Base-by-base conservation (phyloP, 306 rosid genomes). In the Cicer cuneatum region DNA sequence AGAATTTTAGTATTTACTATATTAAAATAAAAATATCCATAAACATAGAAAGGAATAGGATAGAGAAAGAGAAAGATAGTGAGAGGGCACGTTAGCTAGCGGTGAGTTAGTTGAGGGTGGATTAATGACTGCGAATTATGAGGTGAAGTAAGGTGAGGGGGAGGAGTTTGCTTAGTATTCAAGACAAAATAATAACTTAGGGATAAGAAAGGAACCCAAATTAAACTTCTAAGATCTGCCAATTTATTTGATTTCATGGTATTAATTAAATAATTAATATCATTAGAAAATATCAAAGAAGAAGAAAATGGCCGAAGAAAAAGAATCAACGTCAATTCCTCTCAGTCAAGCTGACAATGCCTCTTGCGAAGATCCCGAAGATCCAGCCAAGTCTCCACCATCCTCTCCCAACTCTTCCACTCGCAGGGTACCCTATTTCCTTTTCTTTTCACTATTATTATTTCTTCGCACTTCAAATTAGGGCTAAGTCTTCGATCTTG, bases 351-450 rank as follows among this genome's bases (percentile, higher is more conserved):
- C 83, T 39, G 92, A 89, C 8, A 89, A 86, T 84, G 84, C 69
- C 35, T 87, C 87, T 11, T 81, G 68, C 42, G 87, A 71, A 1
- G 98, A 92, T 87, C 96, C 96, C 78, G 96, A 93, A 77, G 97
- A 90, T 85, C 97, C 97, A 11, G 89, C 89, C 66, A 93, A 90
- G 78, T 83, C 92, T 73, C 90, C 96, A 0, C 93, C 97, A 0
- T 62, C 38, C 37, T 90, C 97, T 29, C 91, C 98, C 48, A 90
- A 90, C 57, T 89, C 93, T 42, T 89, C 97, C 66, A 93, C 98
- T 76, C 98, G 96, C 53, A 86, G 85, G 98, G 98, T 92, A 5
- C 78, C 1, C 21, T 54, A 49, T 66, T 24, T 7, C 75, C 62
- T 18, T 68, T 18, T 66, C 41, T 29, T 9, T 8, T 51, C 0